Evolutionary conservation across 1,284 basidiomycete species (phyloP), one percentile per base, ranked within the genome.

Genomic region (Nidula niveotomentosa): DNA sequence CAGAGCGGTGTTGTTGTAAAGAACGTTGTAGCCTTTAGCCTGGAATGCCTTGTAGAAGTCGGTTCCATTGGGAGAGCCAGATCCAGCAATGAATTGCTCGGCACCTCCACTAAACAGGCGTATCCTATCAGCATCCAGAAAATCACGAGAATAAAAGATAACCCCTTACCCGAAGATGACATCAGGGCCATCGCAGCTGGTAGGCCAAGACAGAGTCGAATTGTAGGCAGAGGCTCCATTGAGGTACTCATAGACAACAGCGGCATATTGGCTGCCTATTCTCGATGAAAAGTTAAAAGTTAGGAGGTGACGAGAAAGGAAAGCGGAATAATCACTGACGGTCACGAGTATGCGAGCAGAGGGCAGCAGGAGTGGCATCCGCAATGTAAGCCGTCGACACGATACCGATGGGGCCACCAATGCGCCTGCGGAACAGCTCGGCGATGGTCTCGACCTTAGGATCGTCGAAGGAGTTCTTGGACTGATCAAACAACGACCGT

Each of bases 381-480:
- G 71, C 72, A 41, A 76, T 74, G 50, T 61, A 65, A 5, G 75
- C 75, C 35, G 75, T 76, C 0, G 74, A 75, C 0, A 76, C 75
- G 50, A 76, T 75, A 37, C 74, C 75, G 49, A 76, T 58, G 1
- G 73, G 67, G 12, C 75, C 75, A 53, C 72, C 69, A 41, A 63
- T 68, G 33, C 62, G 58, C 10, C 74, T 61, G 15, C 70, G 67
- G 69, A 76, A 76, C 17, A 76, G 58, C 55, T 76, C 72, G 12
- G 71, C 74, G 37, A 76, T 72, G n/a, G 74, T 75, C 59, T 76
- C 75, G n/a, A 75, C 57, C 53, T 76, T 76, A 6, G 75, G 71
- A 52, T 76, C 74, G 52, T 75, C 74, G 52, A 74, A 68, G 8
- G 69, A 66, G 51, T 72, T 69, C 30, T 63, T 56, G 37, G 74